Evolutionary conservation across 257 asterid genomes (phyloP).

Genomic region (Schizonepeta tenuifolia): DNA sequence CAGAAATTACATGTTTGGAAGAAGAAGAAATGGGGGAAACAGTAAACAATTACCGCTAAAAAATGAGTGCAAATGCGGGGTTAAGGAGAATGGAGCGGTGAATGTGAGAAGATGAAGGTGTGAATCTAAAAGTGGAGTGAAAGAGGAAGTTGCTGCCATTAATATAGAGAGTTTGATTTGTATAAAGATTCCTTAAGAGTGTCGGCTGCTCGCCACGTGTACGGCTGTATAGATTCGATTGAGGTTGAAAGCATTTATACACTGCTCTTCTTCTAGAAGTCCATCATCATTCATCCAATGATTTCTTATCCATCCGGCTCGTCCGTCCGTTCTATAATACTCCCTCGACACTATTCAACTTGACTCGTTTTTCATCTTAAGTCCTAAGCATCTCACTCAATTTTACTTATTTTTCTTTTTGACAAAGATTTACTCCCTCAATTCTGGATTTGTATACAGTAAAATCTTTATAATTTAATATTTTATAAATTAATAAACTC

Average conservation of each 20-base stretch:
- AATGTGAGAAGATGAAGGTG: background rate
- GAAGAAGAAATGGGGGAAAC: background rate
- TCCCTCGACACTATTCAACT: too few relatives aligned
- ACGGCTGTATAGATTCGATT: background rate
- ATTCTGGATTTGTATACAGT: too few relatives aligned
- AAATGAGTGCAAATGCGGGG: background rate
- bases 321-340: too few relatives aligned
- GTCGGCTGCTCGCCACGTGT: constrained; percentile 40
- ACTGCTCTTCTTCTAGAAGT: too few relatives aligned
- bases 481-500: too few relatives aligned
- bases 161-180: constrained; percentile 29
- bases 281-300: background rate
- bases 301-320: too few relatives aligned
- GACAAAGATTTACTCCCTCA: too few relatives aligned
- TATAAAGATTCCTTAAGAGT: constrained; percentile 18
- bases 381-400: too few relatives aligned
- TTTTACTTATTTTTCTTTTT: too few relatives aligned
- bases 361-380: too few relatives aligned
- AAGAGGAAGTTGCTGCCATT: background rate
- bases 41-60: too few relatives aligned
- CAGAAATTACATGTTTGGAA: constrained; percentile 25
- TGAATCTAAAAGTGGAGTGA: constrained; percentile 22
- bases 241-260: constrained; percentile 12
- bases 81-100: constrained; percentile 23
- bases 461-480: too few relatives aligned